Percentiles rank a stretch among this genome's conserved stretches.
Conservation (phyloP, 1,284 basidiomycete genomes). For the Neonothopanus nambi region DNA sequence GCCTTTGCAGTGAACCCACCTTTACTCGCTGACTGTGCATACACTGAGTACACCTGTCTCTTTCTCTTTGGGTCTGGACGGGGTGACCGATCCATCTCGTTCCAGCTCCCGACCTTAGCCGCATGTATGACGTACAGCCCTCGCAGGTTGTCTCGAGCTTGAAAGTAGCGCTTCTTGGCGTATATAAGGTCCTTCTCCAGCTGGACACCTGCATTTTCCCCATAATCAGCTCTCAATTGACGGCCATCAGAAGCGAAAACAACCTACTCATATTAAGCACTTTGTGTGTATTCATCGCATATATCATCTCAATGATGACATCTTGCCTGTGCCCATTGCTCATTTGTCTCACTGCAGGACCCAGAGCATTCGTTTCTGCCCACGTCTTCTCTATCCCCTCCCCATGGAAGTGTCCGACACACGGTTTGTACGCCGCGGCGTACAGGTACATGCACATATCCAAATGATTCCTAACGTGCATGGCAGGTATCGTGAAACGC, state of each 20-base stretch:
- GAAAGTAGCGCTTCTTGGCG: neutral
- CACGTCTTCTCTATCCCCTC: slow-evolving; percentile 12
- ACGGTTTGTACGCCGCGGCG: slow-evolving; percentile 10
- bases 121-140: neutral
- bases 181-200: neutral
- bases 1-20: neutral
- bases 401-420: slow-evolving; percentile 15
- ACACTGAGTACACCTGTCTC: too few relatives aligned
- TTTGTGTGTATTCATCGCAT: neutral
- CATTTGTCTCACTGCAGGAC: slow-evolving; percentile 11
- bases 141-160: neutral
- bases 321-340: neutral
- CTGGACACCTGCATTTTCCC: neutral
- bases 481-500: neutral
- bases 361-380: slow-evolving; percentile 12
- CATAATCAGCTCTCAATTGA: neutral
- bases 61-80: neutral
- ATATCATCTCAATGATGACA: neutral
- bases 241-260: neutral
- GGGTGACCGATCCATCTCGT: neutral
- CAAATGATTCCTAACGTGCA: neutral
- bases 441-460: neutral
- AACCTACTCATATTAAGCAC: neutral
- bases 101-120: neutral
- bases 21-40: neutral